A percentile compares a stretch with the other conserved stretches of the same genome.
Conservation (phyloP, 495 filamentous ascomycete species). For the Podospora comata region DNA sequence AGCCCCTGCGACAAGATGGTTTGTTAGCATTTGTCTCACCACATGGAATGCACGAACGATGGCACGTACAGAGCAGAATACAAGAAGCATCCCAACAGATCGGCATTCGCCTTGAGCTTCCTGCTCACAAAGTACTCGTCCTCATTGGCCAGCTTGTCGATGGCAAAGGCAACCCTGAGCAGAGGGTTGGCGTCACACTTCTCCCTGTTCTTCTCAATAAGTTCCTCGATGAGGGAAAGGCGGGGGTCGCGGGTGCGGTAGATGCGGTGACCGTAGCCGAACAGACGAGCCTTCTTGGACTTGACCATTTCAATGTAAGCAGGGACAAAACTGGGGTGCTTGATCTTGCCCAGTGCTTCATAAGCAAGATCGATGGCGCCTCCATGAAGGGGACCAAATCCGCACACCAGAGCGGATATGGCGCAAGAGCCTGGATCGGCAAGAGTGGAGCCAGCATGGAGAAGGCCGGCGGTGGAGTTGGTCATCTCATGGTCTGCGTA, state of each 20-base stretch:
- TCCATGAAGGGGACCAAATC: slow-evolving; percentile 54
- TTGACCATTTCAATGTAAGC: slow-evolving; percentile 48
- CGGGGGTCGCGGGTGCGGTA: slow-evolving; percentile 54
- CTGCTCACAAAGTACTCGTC: slow-evolving; percentile 52
- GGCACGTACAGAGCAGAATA: slow-evolving; percentile 50
- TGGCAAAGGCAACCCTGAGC: slow-evolving; percentile 46
- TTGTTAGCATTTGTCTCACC: not conserved
- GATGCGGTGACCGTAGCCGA: slow-evolving; percentile 56
- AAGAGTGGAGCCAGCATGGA: slow-evolving; percentile 48
- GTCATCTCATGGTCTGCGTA: slow-evolving; percentile 53
- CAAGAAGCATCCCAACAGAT: slow-evolving; percentile 55
- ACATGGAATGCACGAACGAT: not conserved
- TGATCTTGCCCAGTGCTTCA: slow-evolving; percentile 41
- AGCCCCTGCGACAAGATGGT: not conserved
- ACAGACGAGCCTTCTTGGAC: slow-evolving; percentile 47
- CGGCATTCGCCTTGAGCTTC: slow-evolving; percentile 53
- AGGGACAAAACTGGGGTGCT: slow-evolving; percentile 40
- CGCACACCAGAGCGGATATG: slow-evolving; percentile 45
- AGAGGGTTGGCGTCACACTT: slow-evolving; percentile 40
- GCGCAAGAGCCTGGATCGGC: slow-evolving; percentile 46
- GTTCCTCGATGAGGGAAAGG: slow-evolving; percentile 42
- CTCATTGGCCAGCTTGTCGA: slow-evolving; percentile 45
- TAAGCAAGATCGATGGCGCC: slow-evolving; percentile 58
- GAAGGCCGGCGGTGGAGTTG: slow-evolving; percentile 50
- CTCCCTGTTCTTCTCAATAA: slow-evolving; percentile 43